Evolutionary conservation across 2,329 filamentous ascomycete genomes (phyloP), one percentile per base, ranked within the genome.

Genomic region (Talaromyces sp.): DNA sequence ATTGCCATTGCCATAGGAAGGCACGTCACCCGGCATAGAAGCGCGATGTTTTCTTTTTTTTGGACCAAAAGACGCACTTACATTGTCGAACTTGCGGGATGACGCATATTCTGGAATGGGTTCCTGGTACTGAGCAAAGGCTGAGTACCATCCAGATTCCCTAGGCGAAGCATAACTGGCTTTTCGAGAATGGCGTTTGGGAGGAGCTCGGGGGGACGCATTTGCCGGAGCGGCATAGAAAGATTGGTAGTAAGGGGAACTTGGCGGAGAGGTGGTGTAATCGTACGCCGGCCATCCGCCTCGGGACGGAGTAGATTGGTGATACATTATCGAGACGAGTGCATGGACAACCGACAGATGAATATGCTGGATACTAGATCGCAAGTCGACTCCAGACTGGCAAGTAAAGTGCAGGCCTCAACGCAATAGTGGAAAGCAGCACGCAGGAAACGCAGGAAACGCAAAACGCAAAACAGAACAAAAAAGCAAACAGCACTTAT

Each of bases 11-110:
- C 54, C 54, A 57, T 57, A 42, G 66, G 57, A 70, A 60, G 69
- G 66, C 63, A 69, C 67, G 66, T 70, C 66, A 71, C 71, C 72
- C 71, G 78, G 78, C 73, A 81, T 80, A 71, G 82, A 81, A 72
- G 77, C 77, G 68, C 72, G 77, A 72, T 76, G 73, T 73, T 67
- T 69, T 63, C 65, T 65, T 66, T 68, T 65, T 56, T 71, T 71
- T 67, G 71, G 75, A 73, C 76, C 75, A 72, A 73, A 75, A 77
- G 79, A 82, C 81, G 81, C 82, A 88, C 86, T 88, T 87, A 88
- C 86, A 87, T 84, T 83, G 77, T 87, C 84, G 76, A 83, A 81
- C 73, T 79, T 80, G 72, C 75, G 77, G 77, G 83, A 79, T 77
- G 79, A 77, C 79, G 80, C 74, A 80, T 83, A 75, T 75, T 81